Conservation (phyloP, 345 rosid genomes). For the Barbarea vulgaris region DNA sequence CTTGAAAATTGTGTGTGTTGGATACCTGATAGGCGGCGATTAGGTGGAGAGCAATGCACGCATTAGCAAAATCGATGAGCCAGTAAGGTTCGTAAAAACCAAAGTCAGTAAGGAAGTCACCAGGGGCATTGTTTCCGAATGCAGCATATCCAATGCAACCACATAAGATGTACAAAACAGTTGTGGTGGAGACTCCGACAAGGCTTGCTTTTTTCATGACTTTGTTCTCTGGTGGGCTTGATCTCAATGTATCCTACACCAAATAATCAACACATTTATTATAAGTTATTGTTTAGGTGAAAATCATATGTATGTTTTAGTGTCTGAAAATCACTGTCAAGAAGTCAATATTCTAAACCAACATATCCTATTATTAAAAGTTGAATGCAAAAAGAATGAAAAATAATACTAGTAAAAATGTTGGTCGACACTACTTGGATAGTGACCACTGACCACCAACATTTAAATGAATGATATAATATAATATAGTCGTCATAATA, state of each 20-base stretch:
- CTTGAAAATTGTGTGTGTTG: neutral
- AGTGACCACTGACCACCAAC: neutral
- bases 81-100: constrained; percentile 89
- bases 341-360: too few relatives aligned
- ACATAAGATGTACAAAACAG: neutral
- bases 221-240: constrained; percentile 70
- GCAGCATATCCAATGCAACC: constrained; percentile 46
- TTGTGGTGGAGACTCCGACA: neutral
- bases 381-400: neutral
- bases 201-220: constrained; percentile 66
- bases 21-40: constrained; percentile 80
- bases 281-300: neutral
- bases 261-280: neutral
- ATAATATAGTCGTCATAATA: neutral
- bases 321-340: too few relatives aligned
- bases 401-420: neutral
- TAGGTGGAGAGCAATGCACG: constrained; percentile 79
- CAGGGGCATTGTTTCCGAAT: constrained; percentile 87
- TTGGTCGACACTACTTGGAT: neutral
- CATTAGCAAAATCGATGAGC: constrained; percentile 81
- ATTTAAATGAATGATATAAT: neutral
- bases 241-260: constrained; percentile 62
- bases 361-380: neutral
- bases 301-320: neutral
- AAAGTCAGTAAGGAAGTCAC: constrained; percentile 85